phyloP scores from a whole-genome alignment of 1,284 basidiomycete species.

The Naganishia sp. region DNA sequence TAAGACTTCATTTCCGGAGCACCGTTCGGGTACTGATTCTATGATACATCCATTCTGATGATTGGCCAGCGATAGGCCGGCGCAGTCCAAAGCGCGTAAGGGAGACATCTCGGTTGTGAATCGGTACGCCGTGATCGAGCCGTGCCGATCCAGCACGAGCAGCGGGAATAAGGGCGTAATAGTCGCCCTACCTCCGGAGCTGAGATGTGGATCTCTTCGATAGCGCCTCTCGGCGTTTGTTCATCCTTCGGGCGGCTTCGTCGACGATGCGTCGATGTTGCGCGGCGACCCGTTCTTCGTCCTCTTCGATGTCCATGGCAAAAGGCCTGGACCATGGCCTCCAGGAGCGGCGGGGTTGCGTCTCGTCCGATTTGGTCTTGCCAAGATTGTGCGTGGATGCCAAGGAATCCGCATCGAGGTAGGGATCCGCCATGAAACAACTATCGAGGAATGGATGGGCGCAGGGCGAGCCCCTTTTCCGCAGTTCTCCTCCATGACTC shows the following conservation, averaged over 20 bases:
- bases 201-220: constrained; percentile 1
- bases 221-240: constrained; percentile 9
- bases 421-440: background rate
- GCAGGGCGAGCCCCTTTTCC: background rate
- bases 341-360: background rate
- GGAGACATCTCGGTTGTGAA: background rate
- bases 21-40: background rate
- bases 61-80: background rate
- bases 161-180: background rate
- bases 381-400: background rate
- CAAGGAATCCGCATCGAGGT: background rate
- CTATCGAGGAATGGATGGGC: no score
- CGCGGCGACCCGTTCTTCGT: background rate
- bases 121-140: constrained; percentile 6
- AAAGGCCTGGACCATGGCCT: background rate
- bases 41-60: background rate
- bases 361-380: background rate
- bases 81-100: background rate
- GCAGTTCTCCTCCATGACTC: background rate
- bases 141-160: constrained; percentile 14
- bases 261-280: constrained; percentile 7
- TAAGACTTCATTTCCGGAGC: background rate
- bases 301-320: background rate
- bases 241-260: constrained; percentile 6
- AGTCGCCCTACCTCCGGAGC: constrained; percentile 8